Base-by-base conservation (phyloP, 2,329 filamentous ascomycete genomes). In the Pyricularia sp. region DNA sequence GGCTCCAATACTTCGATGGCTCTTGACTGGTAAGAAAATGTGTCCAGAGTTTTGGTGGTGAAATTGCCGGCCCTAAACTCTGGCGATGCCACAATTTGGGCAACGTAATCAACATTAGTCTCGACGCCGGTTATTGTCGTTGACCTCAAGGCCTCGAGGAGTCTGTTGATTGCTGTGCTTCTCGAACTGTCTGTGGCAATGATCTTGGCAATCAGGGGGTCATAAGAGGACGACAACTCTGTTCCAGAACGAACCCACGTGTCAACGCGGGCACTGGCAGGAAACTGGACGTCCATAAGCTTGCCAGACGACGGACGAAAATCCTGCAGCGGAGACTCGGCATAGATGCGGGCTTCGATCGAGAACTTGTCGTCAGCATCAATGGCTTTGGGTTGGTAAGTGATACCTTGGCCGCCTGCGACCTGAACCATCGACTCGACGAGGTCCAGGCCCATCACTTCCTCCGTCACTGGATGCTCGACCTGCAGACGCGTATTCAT, bases 261-360 rank as follows among this genome's bases (percentile, higher is more conserved):
- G 73, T 92, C 90, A 68, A 92, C 87, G 12, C 90, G 84, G 33
- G 58, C 25, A 1, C 2, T 11, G 76, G 75, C 0, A 89, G 89
- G 11, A 85, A 87, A 64, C 82, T 82, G 12, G 3, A 92, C 82
- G 73, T 55, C 20, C 20, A 55, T 5, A 17, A 55, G 7, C 20
- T 55, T 91, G 86, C 4, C 88, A 76, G 0, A 92, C 79, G n/a
- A 81, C 0, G 90, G 90, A 6, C 90, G 86, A 76, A 92, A 92
- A 70, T 88, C 87, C 64, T 74, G 72, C 26, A 75, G 85, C 6
- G 90, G 90, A 70, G 91, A 90, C 73, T 92, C 90, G 3, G 90
- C 90, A 76, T 92, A 92, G 69, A 92, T 90, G 69, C 90, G 81
- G 26, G 88, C 90, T 76, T 92, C 90, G 70, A 92, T 90, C 0